These are phyloP conservation scores for Mucuna pruriens DNA, from an alignment of 306 rosid genomes.

Conservation along the genomic window DNA sequence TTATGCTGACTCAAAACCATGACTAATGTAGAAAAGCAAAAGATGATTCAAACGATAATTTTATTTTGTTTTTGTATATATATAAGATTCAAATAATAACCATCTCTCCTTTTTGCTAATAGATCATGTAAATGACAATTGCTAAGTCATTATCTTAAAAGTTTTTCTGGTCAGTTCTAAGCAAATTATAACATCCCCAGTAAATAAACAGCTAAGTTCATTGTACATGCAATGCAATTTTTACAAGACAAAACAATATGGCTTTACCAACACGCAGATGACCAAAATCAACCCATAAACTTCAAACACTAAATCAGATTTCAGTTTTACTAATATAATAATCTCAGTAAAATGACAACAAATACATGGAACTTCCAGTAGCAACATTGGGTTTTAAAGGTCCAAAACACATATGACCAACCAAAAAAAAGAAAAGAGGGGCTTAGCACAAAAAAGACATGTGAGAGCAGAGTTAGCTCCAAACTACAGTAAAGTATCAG, in stretches of 20 bases:
- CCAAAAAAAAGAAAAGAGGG: not conserved
- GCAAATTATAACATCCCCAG: conserved; percentile 9
- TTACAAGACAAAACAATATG: not conserved
- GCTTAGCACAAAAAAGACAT: not conserved
- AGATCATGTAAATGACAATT: not conserved
- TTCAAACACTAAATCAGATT: not conserved
- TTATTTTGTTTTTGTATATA: not conserved
- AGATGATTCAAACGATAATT: not conserved
- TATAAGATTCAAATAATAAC: conserved; percentile 1
- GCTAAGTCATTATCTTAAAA: not conserved
- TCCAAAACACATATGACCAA: not conserved
- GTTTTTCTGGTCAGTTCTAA: not conserved
- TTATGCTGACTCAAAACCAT: not conserved
- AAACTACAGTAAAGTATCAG: not conserved
- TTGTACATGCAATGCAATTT: not conserved
- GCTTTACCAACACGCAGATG: not conserved
- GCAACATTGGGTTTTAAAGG: conserved; percentile 7
- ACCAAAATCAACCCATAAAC: not conserved
- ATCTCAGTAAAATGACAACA: not conserved
- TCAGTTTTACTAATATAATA: conserved; percentile 22
- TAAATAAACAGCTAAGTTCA: not conserved
- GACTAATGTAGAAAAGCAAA: not conserved
- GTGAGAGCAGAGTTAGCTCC: not conserved
- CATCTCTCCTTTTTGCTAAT: not conserved
- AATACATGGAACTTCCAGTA: not conserved